Conservation (phyloP, 2,329 filamentous ascomycete species). For the Aureobasidium pullulans region DNA sequence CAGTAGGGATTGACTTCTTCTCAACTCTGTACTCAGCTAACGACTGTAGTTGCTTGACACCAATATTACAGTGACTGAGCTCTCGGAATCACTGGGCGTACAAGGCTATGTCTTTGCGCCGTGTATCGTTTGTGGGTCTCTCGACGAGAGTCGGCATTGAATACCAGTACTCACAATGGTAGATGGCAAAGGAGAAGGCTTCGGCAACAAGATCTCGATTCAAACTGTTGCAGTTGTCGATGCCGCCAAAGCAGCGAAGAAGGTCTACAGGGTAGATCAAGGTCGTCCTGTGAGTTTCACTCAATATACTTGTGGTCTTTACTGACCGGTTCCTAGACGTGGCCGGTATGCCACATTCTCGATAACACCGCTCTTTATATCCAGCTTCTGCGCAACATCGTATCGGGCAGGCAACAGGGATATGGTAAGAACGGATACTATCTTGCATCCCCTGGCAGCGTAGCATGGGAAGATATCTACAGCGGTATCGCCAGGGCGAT, state of each 20-base stretch:
- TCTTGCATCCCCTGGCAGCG: constrained; percentile 41
- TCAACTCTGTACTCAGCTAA: too few relatives aligned
- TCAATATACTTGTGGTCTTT: too few relatives aligned
- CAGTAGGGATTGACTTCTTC: too few relatives aligned
- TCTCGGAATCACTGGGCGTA: constrained; percentile 25
- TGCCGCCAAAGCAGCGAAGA: constrained; percentile 34
- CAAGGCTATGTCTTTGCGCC: constrained; percentile 47
- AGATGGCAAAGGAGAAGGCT: too few relatives aligned
- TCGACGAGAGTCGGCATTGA: too few relatives aligned
- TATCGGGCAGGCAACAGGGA: constrained; percentile 31
- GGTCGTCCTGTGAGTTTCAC: too few relatives aligned
- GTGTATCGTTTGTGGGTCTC: constrained; percentile 41
- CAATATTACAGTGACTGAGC: too few relatives aligned
- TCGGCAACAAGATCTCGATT: constrained; percentile 40
- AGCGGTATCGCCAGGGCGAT: constrained; percentile 37
- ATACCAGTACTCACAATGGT: too few relatives aligned
- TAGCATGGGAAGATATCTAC: constrained; percentile 48
- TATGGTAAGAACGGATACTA: constrained; percentile 44
- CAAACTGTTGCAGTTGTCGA: constrained; percentile 44
- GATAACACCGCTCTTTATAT: constrained; percentile 44
- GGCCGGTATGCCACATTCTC: constrained; percentile 47
- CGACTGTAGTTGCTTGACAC: too few relatives aligned
- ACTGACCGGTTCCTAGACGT: constrained; percentile 25
- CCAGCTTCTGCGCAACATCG: constrained; percentile 38
- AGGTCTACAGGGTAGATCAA: constrained; percentile 37